These are phyloP conservation scores for Calonectria henricotiae DNA, from an alignment of 2,329 filamentous ascomycete species.

Conservation along the genomic window DNA sequence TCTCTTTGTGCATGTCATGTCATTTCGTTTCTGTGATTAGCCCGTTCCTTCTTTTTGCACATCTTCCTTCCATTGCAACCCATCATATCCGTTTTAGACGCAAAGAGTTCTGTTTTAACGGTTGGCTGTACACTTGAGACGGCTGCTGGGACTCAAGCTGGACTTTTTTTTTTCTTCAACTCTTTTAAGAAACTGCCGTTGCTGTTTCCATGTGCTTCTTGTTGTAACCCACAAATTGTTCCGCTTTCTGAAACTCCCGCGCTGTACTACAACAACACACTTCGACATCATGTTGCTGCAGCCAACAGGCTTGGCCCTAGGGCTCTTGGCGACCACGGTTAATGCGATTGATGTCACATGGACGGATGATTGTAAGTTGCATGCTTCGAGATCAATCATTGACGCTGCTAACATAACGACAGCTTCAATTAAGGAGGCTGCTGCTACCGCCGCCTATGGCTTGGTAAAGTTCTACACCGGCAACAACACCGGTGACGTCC, in stretches of 20 bases:
- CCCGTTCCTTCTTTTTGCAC: not conserved
- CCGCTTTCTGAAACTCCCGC: not conserved
- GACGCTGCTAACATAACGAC: slow-evolving; percentile 1
- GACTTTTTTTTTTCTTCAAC: too few species aligned
- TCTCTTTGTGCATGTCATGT: not conserved
- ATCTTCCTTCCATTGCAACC: not conserved
- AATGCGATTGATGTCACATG: slow-evolving; percentile 45
- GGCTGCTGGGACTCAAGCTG: too few species aligned
- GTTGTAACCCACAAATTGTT: not conserved
- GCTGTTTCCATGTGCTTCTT: not conserved
- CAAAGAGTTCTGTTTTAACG: not conserved
- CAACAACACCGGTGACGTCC: slow-evolving; percentile 72
- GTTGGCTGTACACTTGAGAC: not conserved
- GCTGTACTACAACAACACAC: slow-evolving; percentile 1
- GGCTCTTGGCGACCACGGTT: slow-evolving; percentile 35
- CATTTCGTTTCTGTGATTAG: slow-evolving; percentile 25
- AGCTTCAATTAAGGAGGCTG: slow-evolving; percentile 69
- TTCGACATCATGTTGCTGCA: slow-evolving; percentile 44
- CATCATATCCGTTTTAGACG: not conserved
- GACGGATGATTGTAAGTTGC: slow-evolving; percentile 46
- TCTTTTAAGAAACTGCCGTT: too few species aligned
- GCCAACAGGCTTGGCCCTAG: slow-evolving; percentile 37
- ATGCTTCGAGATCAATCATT: too few species aligned
- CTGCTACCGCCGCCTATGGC: slow-evolving; percentile 65
- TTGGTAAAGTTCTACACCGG: slow-evolving; percentile 70